These are phyloP conservation scores for Tuber umbilicatum DNA, from an alignment of 495 filamentous ascomycete species.

Conservation along the genomic window DNA sequence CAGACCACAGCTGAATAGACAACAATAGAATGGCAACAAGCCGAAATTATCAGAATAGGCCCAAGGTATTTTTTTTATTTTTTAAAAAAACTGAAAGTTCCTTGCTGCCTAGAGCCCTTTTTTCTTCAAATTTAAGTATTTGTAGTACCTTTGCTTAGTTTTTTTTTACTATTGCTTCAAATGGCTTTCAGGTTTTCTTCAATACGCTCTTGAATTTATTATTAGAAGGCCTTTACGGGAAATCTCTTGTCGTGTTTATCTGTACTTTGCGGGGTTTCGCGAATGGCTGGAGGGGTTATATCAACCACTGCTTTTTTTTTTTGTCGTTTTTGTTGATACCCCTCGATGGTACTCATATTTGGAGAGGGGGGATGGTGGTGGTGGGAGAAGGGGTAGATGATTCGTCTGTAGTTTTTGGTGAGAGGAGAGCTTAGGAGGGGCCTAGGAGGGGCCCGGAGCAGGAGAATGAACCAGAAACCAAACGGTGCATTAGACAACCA, in stretches of 20 bases:
- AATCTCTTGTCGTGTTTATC: background rate
- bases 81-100: background rate
- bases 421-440: background rate
- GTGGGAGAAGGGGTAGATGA: background rate
- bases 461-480: background rate
- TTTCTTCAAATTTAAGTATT: background rate
- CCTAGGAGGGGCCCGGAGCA: background rate
- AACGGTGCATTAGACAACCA: background rate
- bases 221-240: background rate
- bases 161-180: background rate
- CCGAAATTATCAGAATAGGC: background rate
- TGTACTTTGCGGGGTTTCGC: background rate
- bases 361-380: background rate
- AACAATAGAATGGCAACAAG: background rate
- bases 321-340: background rate
- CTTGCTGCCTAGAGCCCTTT: background rate
- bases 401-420: background rate
- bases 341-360: background rate
- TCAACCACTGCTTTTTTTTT: background rate
- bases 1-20: conserved; percentile 25
- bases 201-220: background rate
- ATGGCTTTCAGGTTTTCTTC: background rate
- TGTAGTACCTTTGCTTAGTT: background rate
- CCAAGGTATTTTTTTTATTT: background rate
- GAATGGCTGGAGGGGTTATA: background rate